Base-by-base conservation (phyloP, 1,139 yeast genomes). In the Saccharomyces hybrid region DNA sequence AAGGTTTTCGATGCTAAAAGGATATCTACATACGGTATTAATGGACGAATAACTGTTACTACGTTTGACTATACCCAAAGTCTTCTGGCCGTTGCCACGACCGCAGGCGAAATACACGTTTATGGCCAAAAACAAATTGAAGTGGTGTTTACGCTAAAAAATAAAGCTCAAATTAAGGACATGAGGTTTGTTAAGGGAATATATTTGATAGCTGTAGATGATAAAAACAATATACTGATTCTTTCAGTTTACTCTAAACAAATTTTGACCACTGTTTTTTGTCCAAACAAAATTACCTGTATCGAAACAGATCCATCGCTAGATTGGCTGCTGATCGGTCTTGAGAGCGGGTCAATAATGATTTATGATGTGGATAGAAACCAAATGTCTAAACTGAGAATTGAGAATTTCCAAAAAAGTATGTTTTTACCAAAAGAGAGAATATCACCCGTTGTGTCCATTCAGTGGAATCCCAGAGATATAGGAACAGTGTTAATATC, bases 21-120 rank as follows among this genome's bases (percentile, higher is more conserved):
- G 49, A 68, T 70, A 23, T 59, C 69, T 38, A 69, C 77, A 25
- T 82, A 78, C 63, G 91, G 91, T 3, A 64, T 84, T 47, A 70
- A 75, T 26, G 88, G 88, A 2, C 73, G 70, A 13, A 79, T 88
- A 3, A 73, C 81, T 26, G 82, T 88, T 0, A 70, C 84, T 48
- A 95, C 95, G 0, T 88, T 78, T 69, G 98, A 93, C 68, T 96
- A 96, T 1, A 84, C 88, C 0, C 99, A 93, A 68, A 83, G 95
- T 50, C 75, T 93, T 47, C 70, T 90, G 61, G 98, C 97, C 0
- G 74, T 89, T 0, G 85, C 93, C 2, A 89, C 97, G 0, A 81
- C 77, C 47, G 68, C 72, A 11, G 88, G 90, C 49, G 82, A 81
- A 51, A 78, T 93, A 23, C 83, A 88, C 61, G 86, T 93, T 3